Evolutionary conservation across 345 rosid species (phyloP), one percentile per base, ranked within the genome.

Genomic region (Bruguiera parviflora): DNA sequence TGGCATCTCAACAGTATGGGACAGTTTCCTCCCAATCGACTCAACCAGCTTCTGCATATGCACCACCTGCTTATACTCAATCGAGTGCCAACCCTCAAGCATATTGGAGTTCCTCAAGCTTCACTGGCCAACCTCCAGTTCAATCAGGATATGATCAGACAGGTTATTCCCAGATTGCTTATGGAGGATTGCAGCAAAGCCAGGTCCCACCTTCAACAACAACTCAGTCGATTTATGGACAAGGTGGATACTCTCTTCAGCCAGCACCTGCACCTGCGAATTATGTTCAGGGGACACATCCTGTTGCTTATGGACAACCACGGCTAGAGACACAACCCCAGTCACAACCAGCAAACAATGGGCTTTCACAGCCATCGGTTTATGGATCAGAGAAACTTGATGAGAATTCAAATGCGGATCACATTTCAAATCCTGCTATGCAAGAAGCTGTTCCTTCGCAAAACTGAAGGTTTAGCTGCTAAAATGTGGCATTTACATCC

Each of bases 121-220:
- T 5, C 35, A 19, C 69, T 9, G 22, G 58, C 47, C 75, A 72
- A 31, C 52, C 58, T 8, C 46, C 61, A 19, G 51, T 46, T 56
- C 77, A 73, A 67, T 27, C 77, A 16, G 77, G 68, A 52, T 67
- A 73, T 62, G 72, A 73, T 67, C 72, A 67, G 58, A 57, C 70
- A 5, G 75, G 65, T 20, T 71, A 64, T 47, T n/a, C 69, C 27
- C 69, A 71, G 58, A 20, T 53, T 33, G 61, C 61, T 60, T 66
- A 73, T 53, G 76, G 63, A 49, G 64, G 59, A 4, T n/a, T 24
- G 59, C 70, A 53, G 55, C 61, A 43, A 53, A n/a, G 21, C 32
- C 61, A 33, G n/a, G 28, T 46, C 53, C 35, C 35, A 7, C 53
- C 6, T 11, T 21, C 69, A 35, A 33, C 76, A 35, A 33, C 76